Percentiles rank a stretch among this genome's conserved stretches.
phyloP scores from a whole-genome alignment of 768 basidiomycete species.

The Boletus rubescentipes region DNA sequence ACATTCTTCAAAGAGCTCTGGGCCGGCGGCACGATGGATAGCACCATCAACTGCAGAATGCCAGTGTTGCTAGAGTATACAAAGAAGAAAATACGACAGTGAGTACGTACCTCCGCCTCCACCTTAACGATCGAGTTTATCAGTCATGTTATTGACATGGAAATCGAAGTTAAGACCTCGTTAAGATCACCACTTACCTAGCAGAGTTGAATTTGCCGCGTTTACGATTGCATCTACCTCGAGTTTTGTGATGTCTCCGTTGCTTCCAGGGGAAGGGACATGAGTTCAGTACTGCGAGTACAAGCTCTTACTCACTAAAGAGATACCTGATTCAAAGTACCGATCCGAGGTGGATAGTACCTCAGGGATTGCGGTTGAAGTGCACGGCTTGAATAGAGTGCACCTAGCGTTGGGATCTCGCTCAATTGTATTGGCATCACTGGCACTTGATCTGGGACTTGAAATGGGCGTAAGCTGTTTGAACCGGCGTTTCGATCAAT shows the following conservation, averaged over 20 bases:
- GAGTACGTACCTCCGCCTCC: slow-evolving; percentile 67
- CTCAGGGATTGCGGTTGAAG: slow-evolving; percentile 21
- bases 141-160: neutral
- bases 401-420: slow-evolving; percentile 55
- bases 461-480: too few species aligned
- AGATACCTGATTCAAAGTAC: slow-evolving; percentile 57
- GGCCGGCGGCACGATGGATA: slow-evolving; percentile 76
- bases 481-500: too few species aligned
- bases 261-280: slow-evolving; percentile 39
- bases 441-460: too few species aligned
- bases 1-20: slow-evolving; percentile 68
- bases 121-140: slow-evolving; percentile 41
- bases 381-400: slow-evolving; percentile 47
- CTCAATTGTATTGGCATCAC: slow-evolving; percentile 30
- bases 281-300: neutral
- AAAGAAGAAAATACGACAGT: neutral
- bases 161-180: neutral
- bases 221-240: slow-evolving; percentile 77
- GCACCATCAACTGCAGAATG: slow-evolving; percentile 68
- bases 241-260: slow-evolving; percentile 76
- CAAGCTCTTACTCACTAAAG: slow-evolving; percentile 51
- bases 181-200: slow-evolving; percentile 45
- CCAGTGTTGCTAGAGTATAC: neutral
- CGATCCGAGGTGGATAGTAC: slow-evolving; percentile 35
- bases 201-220: slow-evolving; percentile 71